Percentiles rank a stretch among this genome's conserved stretches.
Evolutionary conservation across 2,329 filamentous ascomycete genomes (phyloP).

Genomic region (Dactylonectria estremocensis): DNA sequence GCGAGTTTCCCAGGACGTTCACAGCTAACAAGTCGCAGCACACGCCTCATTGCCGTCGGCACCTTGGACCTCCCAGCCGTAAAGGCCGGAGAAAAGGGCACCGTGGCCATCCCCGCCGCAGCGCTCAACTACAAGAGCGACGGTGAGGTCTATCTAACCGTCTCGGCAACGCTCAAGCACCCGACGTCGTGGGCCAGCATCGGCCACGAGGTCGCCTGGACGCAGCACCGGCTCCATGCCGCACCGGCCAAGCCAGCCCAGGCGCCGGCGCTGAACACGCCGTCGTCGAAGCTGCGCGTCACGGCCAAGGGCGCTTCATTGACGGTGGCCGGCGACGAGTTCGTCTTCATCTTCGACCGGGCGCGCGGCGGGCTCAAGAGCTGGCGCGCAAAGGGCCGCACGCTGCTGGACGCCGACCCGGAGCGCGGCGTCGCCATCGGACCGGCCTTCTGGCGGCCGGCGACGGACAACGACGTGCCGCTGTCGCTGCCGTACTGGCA

Average conservation of each 20-base stretch:
- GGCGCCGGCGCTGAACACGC: slow-evolving; percentile 14
- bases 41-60: slow-evolving; percentile 51
- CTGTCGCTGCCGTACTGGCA: slow-evolving; percentile 71
- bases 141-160: slow-evolving; percentile 61
- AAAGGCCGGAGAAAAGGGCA: slow-evolving; percentile 55
- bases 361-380: slow-evolving; percentile 59
- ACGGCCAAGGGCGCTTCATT: slow-evolving; percentile 24
- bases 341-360: slow-evolving; percentile 61
- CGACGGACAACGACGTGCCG: slow-evolving; percentile 76
- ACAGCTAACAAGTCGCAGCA: slow-evolving; percentile 29
- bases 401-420: slow-evolving; percentile 56
- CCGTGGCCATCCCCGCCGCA: slow-evolving; percentile 52
- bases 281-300: slow-evolving; percentile 45
- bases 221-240: slow-evolving; percentile 59
- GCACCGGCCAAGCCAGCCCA: neutral
- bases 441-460: slow-evolving; percentile 73
- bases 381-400: slow-evolving; percentile 56
- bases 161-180: slow-evolving; percentile 61
- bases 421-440: slow-evolving; percentile 55
- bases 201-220: slow-evolving; percentile 70
- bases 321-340: slow-evolving; percentile 45
- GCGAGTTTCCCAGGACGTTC: neutral
- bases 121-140: slow-evolving; percentile 48
- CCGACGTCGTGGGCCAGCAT: slow-evolving; percentile 65
- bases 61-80: slow-evolving; percentile 59